phyloP scores from a whole-genome alignment of 2,329 filamentous ascomycete species.

The Botryotinia convoluta region DNA sequence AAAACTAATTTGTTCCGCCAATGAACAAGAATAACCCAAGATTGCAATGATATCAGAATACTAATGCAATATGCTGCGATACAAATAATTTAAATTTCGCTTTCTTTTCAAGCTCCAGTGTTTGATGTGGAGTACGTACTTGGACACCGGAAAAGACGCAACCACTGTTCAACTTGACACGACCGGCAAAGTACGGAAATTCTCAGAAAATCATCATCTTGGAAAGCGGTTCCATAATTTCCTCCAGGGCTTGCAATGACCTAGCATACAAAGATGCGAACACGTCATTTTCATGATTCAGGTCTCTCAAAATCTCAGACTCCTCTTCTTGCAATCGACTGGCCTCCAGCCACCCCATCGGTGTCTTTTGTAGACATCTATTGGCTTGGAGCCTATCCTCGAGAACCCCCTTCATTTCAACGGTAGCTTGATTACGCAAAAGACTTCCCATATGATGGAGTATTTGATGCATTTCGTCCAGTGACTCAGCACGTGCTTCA shows the following conservation, averaged over 20 bases:
- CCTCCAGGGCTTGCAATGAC: not conserved
- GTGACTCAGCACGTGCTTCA: not conserved
- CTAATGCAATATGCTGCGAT: not conserved
- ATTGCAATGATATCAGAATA: not conserved
- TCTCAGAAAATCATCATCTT: not conserved
- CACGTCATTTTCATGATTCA: not conserved
- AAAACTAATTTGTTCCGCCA: too few species aligned
- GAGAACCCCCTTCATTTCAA: not conserved
- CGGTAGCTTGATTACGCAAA: not conserved
- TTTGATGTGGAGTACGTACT: not conserved
- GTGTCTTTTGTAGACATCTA: not conserved
- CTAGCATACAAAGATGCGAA: not conserved
- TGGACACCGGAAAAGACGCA: slow-evolving; percentile 20
- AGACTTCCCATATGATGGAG: not conserved
- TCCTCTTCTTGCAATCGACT: not conserved
- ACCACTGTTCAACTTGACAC: not conserved
- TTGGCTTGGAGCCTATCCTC: not conserved
- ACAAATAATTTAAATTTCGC: not conserved
- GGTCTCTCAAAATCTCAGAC: not conserved
- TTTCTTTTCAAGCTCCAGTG: not conserved
- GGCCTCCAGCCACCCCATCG: not conserved
- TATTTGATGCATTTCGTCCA: not conserved
- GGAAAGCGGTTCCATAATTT: not conserved
- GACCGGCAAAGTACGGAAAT: not conserved
- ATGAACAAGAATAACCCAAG: not conserved